Evolutionary conservation across 768 basidiomycete species (phyloP).

Genomic region (Auricularia sp.): DNA sequence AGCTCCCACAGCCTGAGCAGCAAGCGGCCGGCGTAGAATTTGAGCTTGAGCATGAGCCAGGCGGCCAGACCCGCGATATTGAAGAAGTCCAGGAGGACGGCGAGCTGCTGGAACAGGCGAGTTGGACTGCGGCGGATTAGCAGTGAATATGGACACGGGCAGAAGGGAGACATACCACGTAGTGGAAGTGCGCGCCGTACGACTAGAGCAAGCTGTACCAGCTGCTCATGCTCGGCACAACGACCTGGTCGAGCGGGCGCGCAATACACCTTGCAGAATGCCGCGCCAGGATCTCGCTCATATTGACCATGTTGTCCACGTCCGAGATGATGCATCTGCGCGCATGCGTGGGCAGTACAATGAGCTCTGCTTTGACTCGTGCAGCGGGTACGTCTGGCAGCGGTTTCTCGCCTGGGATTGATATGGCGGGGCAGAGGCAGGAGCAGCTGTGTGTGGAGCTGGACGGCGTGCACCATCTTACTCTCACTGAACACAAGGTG

Average conservation of each 20-base stretch:
- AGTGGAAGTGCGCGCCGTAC: slow-evolving; percentile 72
- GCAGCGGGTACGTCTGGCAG: not conserved
- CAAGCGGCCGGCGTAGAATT: slow-evolving; percentile 76
- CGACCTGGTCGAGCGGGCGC: slow-evolving; percentile 64
- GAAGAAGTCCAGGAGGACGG: slow-evolving; percentile 70
- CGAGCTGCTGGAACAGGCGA: slow-evolving; percentile 74
- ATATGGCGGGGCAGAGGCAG: slow-evolving; percentile 26
- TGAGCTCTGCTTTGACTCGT: slow-evolving; percentile 10
- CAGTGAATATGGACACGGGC: not conserved
- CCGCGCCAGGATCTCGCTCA: slow-evolving; percentile 65
- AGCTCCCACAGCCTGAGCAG: slow-evolving; percentile 79
- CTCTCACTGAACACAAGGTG: slow-evolving; percentile 43
- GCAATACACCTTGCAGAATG: slow-evolving; percentile 89
- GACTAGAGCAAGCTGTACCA: slow-evolving; percentile 67
- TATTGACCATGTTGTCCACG: slow-evolving; percentile 88
- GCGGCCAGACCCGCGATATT: slow-evolving; percentile 57
- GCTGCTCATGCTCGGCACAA: slow-evolving; percentile 74
- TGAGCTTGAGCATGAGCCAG: slow-evolving; percentile 53
- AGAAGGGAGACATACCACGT: slow-evolving; percentile 53
- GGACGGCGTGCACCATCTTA: slow-evolving; percentile 45
- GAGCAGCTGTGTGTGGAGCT: slow-evolving; percentile 42
- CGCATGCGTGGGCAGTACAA: slow-evolving; percentile 42
- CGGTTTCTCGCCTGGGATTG: not conserved
- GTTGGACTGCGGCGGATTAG: slow-evolving; percentile 51
- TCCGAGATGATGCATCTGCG: slow-evolving; percentile 80